Conservation (phyloP, 2,329 filamentous ascomycete genomes). For the Talaromyces amestolkiae region DNA sequence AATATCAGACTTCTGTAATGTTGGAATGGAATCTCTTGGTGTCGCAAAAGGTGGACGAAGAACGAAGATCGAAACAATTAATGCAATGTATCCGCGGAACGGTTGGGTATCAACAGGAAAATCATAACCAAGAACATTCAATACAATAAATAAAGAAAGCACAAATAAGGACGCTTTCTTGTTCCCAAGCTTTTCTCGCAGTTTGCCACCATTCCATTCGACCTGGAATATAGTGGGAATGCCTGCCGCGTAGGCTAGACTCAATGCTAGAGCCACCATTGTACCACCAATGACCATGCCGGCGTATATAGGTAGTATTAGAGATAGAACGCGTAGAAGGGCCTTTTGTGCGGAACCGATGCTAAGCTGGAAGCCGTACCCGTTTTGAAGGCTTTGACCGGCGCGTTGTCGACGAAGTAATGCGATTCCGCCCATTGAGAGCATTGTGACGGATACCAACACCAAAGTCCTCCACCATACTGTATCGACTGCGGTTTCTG, state of each 20-base stretch:
- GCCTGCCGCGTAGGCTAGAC: slow-evolving; percentile 48
- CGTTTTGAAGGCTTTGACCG: slow-evolving; percentile 15
- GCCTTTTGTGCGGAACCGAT: slow-evolving; percentile 23
- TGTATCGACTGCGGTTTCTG: slow-evolving; percentile 23
- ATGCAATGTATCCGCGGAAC: slow-evolving; percentile 47
- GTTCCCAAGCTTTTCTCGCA: slow-evolving; percentile 25
- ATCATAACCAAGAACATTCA: slow-evolving; percentile 32
- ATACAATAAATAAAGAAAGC: slow-evolving; percentile 24
- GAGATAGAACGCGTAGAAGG: slow-evolving; percentile 37
- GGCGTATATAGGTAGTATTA: slow-evolving; percentile 57
- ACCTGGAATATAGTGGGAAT: slow-evolving; percentile 32
- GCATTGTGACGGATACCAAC: slow-evolving; percentile 33
- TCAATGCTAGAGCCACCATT: slow-evolving; percentile 52
- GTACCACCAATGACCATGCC: slow-evolving; percentile 55
- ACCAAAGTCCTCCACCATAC: slow-evolving; percentile 26
- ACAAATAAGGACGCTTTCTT: slow-evolving; percentile 31
- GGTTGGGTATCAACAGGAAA: slow-evolving; percentile 37
- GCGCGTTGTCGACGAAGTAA: slow-evolving; percentile 23
- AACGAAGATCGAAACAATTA: slow-evolving; percentile 47
- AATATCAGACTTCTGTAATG: slow-evolving; percentile 13
- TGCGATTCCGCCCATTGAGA: slow-evolving; percentile 32
- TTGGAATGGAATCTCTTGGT: slow-evolving; percentile 22
- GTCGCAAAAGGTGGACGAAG: slow-evolving; percentile 49
- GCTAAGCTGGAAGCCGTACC: slow-evolving; percentile 19
- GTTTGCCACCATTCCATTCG: slow-evolving; percentile 17